A percentile compares a stretch with the other conserved stretches of the same genome.
Evolutionary conservation across 2,329 filamentous ascomycete species (phyloP).

Genomic region (Fusarium chlamydosporum): DNA sequence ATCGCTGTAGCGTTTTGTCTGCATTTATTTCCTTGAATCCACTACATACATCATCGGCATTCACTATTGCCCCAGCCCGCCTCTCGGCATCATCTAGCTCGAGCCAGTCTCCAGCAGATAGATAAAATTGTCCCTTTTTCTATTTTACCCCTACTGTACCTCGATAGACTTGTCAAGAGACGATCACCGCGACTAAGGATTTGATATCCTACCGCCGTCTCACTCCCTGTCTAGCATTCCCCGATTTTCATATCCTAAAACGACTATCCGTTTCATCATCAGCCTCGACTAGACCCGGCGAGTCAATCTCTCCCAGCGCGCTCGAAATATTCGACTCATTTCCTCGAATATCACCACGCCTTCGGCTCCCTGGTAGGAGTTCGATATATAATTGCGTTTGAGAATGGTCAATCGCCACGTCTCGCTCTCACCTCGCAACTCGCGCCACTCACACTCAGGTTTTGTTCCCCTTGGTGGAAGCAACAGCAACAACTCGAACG

Average conservation of each 20-base stretch:
- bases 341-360: constrained; percentile 22
- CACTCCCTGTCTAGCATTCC: constrained; percentile 33
- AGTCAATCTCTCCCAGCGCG: constrained; percentile 30
- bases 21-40: constrained; percentile 44
- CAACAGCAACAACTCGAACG: constrained; percentile 46
- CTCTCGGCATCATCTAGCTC: constrained; percentile 39
- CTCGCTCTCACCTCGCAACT: constrained; percentile 57
- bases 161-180: constrained; percentile 20
- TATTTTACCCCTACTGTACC: constrained; percentile 13
- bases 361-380: constrained; percentile 47
- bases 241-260: constrained; percentile 28
- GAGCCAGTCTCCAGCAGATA: constrained; percentile 48
- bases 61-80: constrained; percentile 39
- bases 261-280: constrained; percentile 44
- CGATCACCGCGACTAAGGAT: constrained; percentile 42
- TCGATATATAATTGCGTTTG: constrained; percentile 26
- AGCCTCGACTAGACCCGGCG: constrained; percentile 21
- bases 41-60: constrained; percentile 36
- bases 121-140: constrained; percentile 23
- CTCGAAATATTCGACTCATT: constrained; percentile 33
- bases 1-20: constrained; percentile 34
- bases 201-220: constrained; percentile 49
- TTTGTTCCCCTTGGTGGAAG: constrained; percentile 61
- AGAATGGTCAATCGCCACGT: constrained; percentile 51
- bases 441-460: constrained; percentile 57